Evolutionary conservation across 768 basidiomycete genomes (phyloP).

Genomic region (Plicaturopsis crispa): DNA sequence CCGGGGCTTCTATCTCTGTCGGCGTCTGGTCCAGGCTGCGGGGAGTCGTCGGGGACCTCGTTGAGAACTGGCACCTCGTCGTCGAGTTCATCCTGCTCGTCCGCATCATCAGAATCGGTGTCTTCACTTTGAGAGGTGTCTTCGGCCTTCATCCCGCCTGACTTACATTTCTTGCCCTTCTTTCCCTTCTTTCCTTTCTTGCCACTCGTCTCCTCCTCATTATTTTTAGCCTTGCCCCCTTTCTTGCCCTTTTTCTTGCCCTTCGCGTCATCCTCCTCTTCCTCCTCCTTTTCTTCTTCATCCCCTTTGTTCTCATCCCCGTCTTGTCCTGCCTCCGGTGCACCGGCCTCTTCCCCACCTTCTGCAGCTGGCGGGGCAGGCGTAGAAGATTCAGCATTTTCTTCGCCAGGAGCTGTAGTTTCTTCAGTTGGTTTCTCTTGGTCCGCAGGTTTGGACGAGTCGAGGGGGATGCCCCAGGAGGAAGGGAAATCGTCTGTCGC

Average conservation of each 20-base stretch:
- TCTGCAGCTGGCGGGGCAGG: background rate
- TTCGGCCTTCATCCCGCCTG: too few species aligned
- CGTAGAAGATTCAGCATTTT: background rate
- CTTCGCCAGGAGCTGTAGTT: background rate
- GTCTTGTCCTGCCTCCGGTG: background rate
- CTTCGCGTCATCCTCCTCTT: background rate
- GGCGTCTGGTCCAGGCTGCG: too few species aligned
- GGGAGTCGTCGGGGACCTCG: too few species aligned
- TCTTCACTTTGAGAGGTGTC: too few species aligned
- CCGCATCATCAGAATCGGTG: too few species aligned
- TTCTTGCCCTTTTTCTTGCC: background rate
- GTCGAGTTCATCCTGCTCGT: too few species aligned
- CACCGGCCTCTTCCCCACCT: background rate
- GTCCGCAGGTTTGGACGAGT: background rate
- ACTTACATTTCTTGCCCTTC: too few species aligned
- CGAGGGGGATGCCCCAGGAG: too few species aligned
- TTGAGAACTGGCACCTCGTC: too few species aligned
- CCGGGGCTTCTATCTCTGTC: too few species aligned
- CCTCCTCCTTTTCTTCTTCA: background rate
- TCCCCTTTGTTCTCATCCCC: background rate
- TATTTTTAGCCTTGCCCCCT: background rate
- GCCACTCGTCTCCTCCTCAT: background rate
- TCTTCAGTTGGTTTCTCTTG: background rate
- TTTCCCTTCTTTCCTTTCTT: background rate
- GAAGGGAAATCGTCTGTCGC: too few species aligned